Conservation (phyloP, 495 filamentous ascomycete genomes). For the Penicilliopsis zonata region DNA sequence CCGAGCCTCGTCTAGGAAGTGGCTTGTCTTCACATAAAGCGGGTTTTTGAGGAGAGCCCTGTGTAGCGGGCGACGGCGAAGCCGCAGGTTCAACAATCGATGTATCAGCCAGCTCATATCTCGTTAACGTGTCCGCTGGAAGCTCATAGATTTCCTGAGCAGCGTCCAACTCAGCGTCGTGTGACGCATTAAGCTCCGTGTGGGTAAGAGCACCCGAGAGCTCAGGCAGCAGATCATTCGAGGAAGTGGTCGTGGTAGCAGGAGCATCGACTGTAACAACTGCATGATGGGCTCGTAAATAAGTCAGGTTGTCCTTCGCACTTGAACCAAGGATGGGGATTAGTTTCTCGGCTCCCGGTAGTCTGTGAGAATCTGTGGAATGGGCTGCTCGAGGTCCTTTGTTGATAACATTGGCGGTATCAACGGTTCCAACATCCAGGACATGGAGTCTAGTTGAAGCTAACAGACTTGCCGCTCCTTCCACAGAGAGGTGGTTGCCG, state of each 20-base stretch:
- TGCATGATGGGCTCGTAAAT: slow-evolving; percentile 44
- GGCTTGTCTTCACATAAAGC: slow-evolving; percentile 16
- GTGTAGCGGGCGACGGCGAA: slow-evolving; percentile 4
- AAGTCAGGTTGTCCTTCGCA: slow-evolving; percentile 36
- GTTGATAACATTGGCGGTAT: slow-evolving; percentile 20
- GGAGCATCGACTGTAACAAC: slow-evolving; percentile 39
- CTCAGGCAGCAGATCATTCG: slow-evolving; percentile 20
- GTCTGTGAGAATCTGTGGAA: slow-evolving; percentile 9
- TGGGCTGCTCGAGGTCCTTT: slow-evolving; percentile 6
- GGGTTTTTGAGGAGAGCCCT: slow-evolving; percentile 1
- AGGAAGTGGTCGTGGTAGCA: slow-evolving; percentile 13
- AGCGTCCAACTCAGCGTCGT: slow-evolving; percentile 27
- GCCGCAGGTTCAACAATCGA: slow-evolving; percentile 10
- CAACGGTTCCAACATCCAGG: slow-evolving; percentile 38
- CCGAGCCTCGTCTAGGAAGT: slow-evolving; percentile 25
- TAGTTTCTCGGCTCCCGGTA: slow-evolving; percentile 43
- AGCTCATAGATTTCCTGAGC: slow-evolving; percentile 35
- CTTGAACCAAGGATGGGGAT: slow-evolving; percentile 34
- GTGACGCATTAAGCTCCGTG: slow-evolving; percentile 12
- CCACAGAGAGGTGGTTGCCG: slow-evolving; percentile 45
- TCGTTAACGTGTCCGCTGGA: slow-evolving; percentile 16
- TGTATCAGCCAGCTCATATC: slow-evolving; percentile 33
- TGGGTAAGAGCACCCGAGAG: slow-evolving; percentile 13
- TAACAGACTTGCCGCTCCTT: slow-evolving; percentile 42
- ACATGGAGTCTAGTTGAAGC: slow-evolving; percentile 37